These are phyloP conservation scores for Debaryomycetaceae sp. DNA, from an alignment of 1,139 yeast species.

Conservation along the genomic window DNA sequence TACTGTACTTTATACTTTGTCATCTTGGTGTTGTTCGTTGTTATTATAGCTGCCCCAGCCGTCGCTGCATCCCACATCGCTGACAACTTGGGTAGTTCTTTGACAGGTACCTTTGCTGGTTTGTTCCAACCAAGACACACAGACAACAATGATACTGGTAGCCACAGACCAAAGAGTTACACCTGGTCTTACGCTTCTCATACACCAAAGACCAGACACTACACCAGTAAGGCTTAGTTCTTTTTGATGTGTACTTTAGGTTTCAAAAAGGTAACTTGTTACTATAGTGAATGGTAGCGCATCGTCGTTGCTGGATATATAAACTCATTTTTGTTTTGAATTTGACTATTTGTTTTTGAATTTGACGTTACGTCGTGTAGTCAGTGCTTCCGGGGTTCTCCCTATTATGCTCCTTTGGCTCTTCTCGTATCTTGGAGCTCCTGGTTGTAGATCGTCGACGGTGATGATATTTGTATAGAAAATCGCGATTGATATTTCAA, in stretches of 20 bases:
- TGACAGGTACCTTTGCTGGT: conserved; percentile 58
- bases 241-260: neutral
- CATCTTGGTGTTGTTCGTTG: conserved; percentile 67
- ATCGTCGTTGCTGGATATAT: neutral
- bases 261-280: neutral
- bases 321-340: neutral
- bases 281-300: neutral
- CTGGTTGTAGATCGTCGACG: too few relatives aligned
- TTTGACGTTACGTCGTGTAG: neutral
- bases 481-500: neutral
- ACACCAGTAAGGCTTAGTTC: conserved; percentile 36
- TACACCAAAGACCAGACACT: conserved; percentile 56
- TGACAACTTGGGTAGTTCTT: conserved; percentile 26
- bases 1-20: conserved; percentile 80
- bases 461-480: neutral
- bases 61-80: conserved; percentile 51
- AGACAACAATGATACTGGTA: conserved; percentile 81
- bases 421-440: too few relatives aligned
- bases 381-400: too few relatives aligned
- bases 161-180: conserved; percentile 44
- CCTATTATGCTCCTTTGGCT: too few relatives aligned
- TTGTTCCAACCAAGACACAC: conserved; percentile 86
- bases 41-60: conserved; percentile 89
- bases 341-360: neutral
- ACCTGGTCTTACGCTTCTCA: conserved; percentile 49